These are phyloP conservation scores for Gigaspora rosea DNA, from an alignment of 192 early-diverging fungal genomes.

Conservation along the genomic window DNA sequence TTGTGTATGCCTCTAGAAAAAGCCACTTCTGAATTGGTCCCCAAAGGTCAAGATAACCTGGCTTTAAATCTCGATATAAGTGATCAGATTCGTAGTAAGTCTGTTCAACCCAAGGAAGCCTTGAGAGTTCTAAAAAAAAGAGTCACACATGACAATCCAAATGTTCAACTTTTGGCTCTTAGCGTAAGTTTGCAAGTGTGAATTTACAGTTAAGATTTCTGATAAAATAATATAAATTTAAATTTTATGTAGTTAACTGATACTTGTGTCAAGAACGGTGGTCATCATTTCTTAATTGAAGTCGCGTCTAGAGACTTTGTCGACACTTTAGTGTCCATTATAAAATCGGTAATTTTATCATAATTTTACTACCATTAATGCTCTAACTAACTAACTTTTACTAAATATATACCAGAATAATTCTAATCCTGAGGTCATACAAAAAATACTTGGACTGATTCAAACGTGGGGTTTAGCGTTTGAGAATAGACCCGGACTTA, in stretches of 20 bases:
- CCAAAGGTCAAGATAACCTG: constrained; percentile 83
- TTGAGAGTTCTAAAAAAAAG: constrained; percentile 75
- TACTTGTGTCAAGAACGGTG: constrained; percentile 95
- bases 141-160: constrained; percentile 88
- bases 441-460: constrained; percentile 72
- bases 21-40: constrained; percentile 90
- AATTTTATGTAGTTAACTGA: constrained; percentile 67
- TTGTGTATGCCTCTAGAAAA: constrained; percentile 50
- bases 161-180: constrained; percentile 88
- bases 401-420: constrained; percentile 42
- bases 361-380: background rate
- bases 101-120: constrained; percentile 73
- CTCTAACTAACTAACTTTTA: background rate
- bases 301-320: constrained; percentile 88
- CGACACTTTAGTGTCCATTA: constrained; percentile 73
- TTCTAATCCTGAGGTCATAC: constrained; percentile 73
- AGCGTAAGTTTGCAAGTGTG: constrained; percentile 49
- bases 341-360: constrained; percentile 52
- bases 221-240: background rate
- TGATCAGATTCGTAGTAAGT: constrained; percentile 90
- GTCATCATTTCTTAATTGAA: constrained; percentile 81
- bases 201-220: background rate
- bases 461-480: constrained; percentile 92
- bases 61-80: constrained; percentile 84
- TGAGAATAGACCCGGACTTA: constrained; percentile 74